A percentile compares a stretch with the other conserved stretches of the same genome.
Conservation (phyloP, 805 yeast species). For the Ogataea haglerorum region DNA sequence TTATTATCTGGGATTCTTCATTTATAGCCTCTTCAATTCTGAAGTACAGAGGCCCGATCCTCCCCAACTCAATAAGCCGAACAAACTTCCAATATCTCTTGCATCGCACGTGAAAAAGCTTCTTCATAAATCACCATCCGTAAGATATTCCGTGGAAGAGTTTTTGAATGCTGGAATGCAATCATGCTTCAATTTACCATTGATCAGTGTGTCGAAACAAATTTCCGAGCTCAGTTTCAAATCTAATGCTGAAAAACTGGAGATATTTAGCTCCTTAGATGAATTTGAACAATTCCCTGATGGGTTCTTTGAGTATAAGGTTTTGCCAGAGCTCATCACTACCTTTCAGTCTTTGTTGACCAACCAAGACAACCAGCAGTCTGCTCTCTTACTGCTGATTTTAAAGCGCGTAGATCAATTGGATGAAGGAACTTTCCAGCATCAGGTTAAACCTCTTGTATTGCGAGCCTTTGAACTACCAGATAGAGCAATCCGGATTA, state of each 20-base stretch:
- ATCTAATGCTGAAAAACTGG: slow-evolving; percentile 50
- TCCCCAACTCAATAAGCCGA: slow-evolving; percentile 11
- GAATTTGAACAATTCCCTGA: slow-evolving; percentile 39
- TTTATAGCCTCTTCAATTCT: slow-evolving; percentile 43
- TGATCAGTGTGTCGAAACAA: slow-evolving; percentile 51
- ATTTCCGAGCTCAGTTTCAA: slow-evolving; percentile 56
- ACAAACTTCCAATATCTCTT: slow-evolving; percentile 37
- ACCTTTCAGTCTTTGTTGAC: slow-evolving; percentile 35
- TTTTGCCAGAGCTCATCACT: slow-evolving; percentile 66
- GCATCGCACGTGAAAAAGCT: slow-evolving; percentile 39
- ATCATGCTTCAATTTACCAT: slow-evolving; percentile 39
- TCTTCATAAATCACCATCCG: slow-evolving; percentile 35
- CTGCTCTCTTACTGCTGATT: slow-evolving; percentile 39
- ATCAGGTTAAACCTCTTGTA: slow-evolving; percentile 56
- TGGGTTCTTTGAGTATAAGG: slow-evolving; percentile 53
- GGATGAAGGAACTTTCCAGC: slow-evolving; percentile 35
- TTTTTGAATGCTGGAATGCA: slow-evolving; percentile 33
- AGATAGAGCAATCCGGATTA: slow-evolving; percentile 75
- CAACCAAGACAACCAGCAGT: slow-evolving; percentile 24
- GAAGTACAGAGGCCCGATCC: slow-evolving; percentile 3
- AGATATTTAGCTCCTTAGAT: slow-evolving; percentile 38
- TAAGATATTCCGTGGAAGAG: slow-evolving; percentile 37
- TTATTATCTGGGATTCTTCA: slow-evolving; percentile 57
- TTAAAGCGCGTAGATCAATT: slow-evolving; percentile 32
- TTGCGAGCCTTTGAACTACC: slow-evolving; percentile 58